Evolutionary conservation across 768 basidiomycete species (phyloP), one percentile per base, ranked within the genome.

Genomic region (Filobasidium wieringae): DNA sequence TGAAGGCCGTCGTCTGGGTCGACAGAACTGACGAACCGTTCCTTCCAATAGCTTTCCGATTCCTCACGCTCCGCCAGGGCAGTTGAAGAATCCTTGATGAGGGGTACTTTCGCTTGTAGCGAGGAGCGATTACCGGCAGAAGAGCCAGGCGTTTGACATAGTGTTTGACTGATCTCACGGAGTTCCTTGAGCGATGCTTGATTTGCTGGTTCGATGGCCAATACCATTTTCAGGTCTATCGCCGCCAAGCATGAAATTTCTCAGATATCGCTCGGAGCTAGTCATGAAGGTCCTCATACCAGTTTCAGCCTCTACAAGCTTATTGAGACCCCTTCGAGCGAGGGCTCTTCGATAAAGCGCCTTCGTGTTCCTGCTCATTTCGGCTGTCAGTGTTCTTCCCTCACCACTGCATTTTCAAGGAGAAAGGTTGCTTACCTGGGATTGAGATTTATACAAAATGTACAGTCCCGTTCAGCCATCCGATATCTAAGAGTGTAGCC

Each of bases 321-420:
- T 79, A 24, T 76, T 80, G 62, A 86, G 66, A 2, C 75, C 82
- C 14, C 77, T 70, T 49, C 85, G 76, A 2, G 90, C 87, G 70
- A 92, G 84, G 0, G 79, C 85, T 66, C 88, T 77, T 59, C 90
- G 77, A 68, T 86, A 93, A 33, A 86, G 67, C 0, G 84, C 90
- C 64, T 93, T 93, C 19, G 84, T 81, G 65, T 87, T 90, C 29
- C 76, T 76, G 4, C 74, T 39, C 36, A 39, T 39, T 39, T 39
- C 11, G 36, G 12, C 36, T 39, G 36, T 11, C 36, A 24, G 22
- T 11, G 26, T 47, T 11, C 45, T 12, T 47, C 24, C 9, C 26
- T 3, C 51, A 50, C 32, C 27, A 34, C 53, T 76, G 81, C 27
- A 86, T 69, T 1, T 62, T 63, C 32, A 91, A 71, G 1, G 81